phyloP scores from a whole-genome alignment of 805 yeast species.

The Candida dajiaensis region DNA sequence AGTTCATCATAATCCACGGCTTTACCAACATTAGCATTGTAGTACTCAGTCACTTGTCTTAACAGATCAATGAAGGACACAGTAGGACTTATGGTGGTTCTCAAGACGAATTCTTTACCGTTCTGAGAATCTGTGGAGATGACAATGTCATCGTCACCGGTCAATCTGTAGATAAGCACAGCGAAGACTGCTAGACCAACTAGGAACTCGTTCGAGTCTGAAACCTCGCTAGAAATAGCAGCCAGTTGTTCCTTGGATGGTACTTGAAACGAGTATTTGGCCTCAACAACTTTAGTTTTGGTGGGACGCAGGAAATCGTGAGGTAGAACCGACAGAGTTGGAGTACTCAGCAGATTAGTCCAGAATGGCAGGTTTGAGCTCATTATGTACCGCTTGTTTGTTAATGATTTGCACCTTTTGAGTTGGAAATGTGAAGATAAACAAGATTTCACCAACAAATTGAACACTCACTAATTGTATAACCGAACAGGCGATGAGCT shows the following conservation, averaged over 20 bases:
- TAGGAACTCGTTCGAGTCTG: slow-evolving; percentile 34
- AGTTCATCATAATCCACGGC: slow-evolving; percentile 51
- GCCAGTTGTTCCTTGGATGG: slow-evolving; percentile 25
- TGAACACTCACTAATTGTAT: background rate
- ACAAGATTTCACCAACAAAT: no score
- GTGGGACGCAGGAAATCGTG: slow-evolving; percentile 80
- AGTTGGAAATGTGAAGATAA: no score
- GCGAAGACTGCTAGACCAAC: slow-evolving; percentile 62
- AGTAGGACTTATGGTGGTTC: slow-evolving; percentile 54
- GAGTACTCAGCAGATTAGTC: slow-evolving; percentile 62
- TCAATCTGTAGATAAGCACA: slow-evolving; percentile 66
- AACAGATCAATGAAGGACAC: slow-evolving; percentile 50
- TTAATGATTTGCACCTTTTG: background rate
- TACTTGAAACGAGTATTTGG: slow-evolving; percentile 36
- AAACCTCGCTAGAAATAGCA: slow-evolving; percentile 14
- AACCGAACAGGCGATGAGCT: background rate
- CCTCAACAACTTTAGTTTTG: slow-evolving; percentile 61
- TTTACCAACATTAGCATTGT: slow-evolving; percentile 23
- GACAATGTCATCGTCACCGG: slow-evolving; percentile 94
- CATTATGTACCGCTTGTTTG: background rate
- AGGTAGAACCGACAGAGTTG: slow-evolving; percentile 84
- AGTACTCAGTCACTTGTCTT: slow-evolving; percentile 37
- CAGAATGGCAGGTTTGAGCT: slow-evolving; percentile 41
- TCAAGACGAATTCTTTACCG: slow-evolving; percentile 49
- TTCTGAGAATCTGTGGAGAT: slow-evolving; percentile 56